These are phyloP conservation scores for Pythium guiyangense DNA, from an alignment of 352 stramenopile species.

Conservation along the genomic window DNA sequence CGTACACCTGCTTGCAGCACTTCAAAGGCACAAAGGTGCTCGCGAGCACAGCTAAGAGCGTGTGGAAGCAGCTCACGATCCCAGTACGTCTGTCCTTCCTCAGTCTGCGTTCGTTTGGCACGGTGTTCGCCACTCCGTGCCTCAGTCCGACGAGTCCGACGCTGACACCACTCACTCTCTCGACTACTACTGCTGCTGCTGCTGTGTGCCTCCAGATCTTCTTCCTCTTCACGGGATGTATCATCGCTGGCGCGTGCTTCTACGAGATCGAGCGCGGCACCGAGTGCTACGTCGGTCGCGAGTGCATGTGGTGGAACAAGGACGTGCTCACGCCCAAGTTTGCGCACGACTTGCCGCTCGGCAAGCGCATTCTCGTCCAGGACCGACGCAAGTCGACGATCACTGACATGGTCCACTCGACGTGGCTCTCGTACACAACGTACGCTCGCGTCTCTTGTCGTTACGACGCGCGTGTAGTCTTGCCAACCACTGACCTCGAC, in stretches of 20 bases:
- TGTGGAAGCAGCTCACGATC: constrained; percentile 58
- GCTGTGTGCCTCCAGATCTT: constrained; percentile 42
- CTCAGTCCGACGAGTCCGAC: no score
- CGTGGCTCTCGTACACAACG: constrained; percentile 67
- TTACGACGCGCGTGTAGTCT: no score
- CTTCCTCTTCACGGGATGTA: constrained; percentile 66
- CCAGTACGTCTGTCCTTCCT: constrained; percentile 26
- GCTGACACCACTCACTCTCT: background rate
- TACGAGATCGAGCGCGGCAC: constrained; percentile 76
- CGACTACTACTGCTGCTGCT: background rate
- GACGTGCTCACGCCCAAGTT: constrained; percentile 48
- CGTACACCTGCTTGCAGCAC: constrained; percentile 29
- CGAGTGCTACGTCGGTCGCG: constrained; percentile 50
- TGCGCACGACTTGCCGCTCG: constrained; percentile 24
- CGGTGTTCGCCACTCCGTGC: no score
- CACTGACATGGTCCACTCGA: constrained; percentile 63
- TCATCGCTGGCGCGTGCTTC: constrained; percentile 54
- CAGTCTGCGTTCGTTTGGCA: no score
- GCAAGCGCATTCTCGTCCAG: constrained; percentile 69
- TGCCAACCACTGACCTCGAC: no score
- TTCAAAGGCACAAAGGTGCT: constrained; percentile 66
- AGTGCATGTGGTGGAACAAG: constrained; percentile 56
- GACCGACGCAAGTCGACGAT: constrained; percentile 36
- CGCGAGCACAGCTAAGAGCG: constrained; percentile 42
- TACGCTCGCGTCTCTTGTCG: constrained; percentile 51